Base-by-base conservation (phyloP, 2,329 filamentous ascomycete species). In the Torrubiella hemipterigena region DNA sequence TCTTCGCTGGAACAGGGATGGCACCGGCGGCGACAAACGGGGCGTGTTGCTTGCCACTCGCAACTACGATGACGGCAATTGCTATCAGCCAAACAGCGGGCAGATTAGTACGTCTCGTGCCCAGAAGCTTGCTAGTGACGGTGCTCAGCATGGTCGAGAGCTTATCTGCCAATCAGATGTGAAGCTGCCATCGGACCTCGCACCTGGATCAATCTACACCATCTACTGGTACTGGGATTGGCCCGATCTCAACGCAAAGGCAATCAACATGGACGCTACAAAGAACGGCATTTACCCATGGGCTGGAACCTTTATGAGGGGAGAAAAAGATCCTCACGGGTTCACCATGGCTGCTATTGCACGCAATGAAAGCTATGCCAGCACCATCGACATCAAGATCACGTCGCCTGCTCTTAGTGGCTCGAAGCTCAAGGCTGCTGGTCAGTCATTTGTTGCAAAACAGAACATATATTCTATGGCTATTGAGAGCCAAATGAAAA, bases 151-250 rank as follows among this genome's bases (percentile, higher is more conserved):
- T 52, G 72, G 69, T 17, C 55, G 57, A 27, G 72, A 79, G 44
- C 63, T 87, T 30, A 77, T 69, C 61, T 96, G 91, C 58, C 87
- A 95, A 55, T 77, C 77, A 21, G 77, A 91, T 48, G 61, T 95
- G 29, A 66, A 77, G 47, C 61, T 98, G 11, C 91, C 91, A 1
- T 49, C 62, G 5, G 69, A 81, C 43, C 61, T 74, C 28, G 54
- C 67, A n/a, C 53, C 63, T 8, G 74, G 75, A 27, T 69, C 76
- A 18, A 67, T 68, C 17, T 83, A 87, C 52, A 89, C 85, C 4
- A 58, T 94, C 31, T 93, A 94, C 64, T 96, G 89, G 89, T 79
- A 95, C 27, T 96, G 91, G 91, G 81, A 93, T 54, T 98, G 86
- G 84, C 78, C 80, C 3, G 77, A 73, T 11, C 62, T 74, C 48